phyloP scores from a whole-genome alignment of 352 stramenopile species.

The Pythium apleroticum region DNA sequence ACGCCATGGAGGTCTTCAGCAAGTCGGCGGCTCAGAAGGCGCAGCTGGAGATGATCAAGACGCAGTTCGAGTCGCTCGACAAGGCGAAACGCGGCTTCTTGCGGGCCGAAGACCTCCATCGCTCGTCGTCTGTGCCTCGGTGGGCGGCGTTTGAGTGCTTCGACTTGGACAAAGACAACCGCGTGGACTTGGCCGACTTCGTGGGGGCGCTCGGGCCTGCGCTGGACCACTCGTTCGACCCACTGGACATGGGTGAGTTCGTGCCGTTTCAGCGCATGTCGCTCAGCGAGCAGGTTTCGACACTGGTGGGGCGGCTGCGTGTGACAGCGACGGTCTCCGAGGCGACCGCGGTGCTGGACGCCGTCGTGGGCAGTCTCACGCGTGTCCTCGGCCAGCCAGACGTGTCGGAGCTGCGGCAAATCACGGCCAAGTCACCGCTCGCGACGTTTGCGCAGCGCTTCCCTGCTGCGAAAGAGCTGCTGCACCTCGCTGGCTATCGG shows the following conservation, averaged over 20 bases:
- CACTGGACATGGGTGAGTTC: slow-evolving; percentile 10
- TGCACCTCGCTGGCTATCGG: slow-evolving; percentile 41
- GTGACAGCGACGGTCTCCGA: slow-evolving; percentile 28
- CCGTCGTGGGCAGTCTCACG: slow-evolving; percentile 29
- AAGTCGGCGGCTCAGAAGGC: slow-evolving; percentile 39
- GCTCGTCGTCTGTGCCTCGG: not conserved
- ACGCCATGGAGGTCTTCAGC: slow-evolving; percentile 51
- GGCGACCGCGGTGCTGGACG: slow-evolving; percentile 28
- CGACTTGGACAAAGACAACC: slow-evolving; percentile 49
- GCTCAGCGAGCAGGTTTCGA: slow-evolving; percentile 46
- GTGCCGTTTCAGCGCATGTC: slow-evolving; percentile 23
- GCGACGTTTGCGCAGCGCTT: slow-evolving; percentile 30
- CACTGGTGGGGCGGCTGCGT: slow-evolving; percentile 40
- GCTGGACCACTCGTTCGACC: slow-evolving; percentile 54
- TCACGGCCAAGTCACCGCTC: slow-evolving; percentile 29
- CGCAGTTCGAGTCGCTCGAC: slow-evolving; percentile 42
- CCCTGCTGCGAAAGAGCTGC: slow-evolving; percentile 30
- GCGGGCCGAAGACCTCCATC: slow-evolving; percentile 16
- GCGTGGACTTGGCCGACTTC: slow-evolving; percentile 56
- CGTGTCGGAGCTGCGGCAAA: slow-evolving; percentile 35
- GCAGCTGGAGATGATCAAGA: slow-evolving; percentile 54
- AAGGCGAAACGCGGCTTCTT: slow-evolving; percentile 38
- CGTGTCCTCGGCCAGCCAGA: slow-evolving; percentile 44
- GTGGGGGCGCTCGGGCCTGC: slow-evolving; percentile 50
- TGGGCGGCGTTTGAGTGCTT: slow-evolving; percentile 55